Base-by-base conservation (phyloP, 1,139 yeast genomes). In the Sugiyamaella japonica region DNA sequence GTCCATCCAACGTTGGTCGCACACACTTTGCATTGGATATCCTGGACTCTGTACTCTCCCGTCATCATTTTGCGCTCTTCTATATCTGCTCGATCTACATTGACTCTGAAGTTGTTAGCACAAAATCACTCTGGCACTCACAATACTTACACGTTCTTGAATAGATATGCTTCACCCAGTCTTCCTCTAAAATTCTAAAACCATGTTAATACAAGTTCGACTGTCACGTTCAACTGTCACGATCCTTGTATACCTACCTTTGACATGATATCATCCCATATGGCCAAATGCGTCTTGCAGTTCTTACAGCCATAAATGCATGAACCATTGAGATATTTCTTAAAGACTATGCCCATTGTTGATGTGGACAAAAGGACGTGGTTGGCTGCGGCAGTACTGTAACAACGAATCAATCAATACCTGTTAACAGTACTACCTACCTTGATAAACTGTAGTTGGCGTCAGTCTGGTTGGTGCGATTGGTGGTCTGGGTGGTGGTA, bases 1-100 rank as follows among this genome's bases (percentile, higher is more conserved):
- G 78, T 80, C 97, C 97, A 89, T 8, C 96, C 97, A 36, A 89
- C 71, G 47, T 76, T 75, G 3, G 71, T 66, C 50, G 73, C 70
- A 68, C 96, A 89, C 63, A 83, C 88, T 58, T 78, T 80, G 69
- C 97, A 89, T 51, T 70, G 70, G 36, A 88, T 80, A 59, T 82
- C 82, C 61, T 81, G 81, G 28, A 87, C 86, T 12, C 78, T 73
- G 67, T 86, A 89, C 29, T 70, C 69, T 1, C 96, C 97, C 0
- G 96, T 87, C 53, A 75, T 73, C 93, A 89, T 87, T 50, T 66
- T 63, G 53, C 81, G 73, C 41, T 66, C 67, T 53, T 72, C 75
- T 7, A 66, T 63, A 5, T 57, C 59, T 1, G 70, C 68, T 28
- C 66, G 63, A 10, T 65, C 66, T 39, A 70, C 64, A 61, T 78